These are phyloP conservation scores for Phialocephala sp. DNA, from an alignment of 2,329 filamentous ascomycete species.

Conservation along the genomic window DNA sequence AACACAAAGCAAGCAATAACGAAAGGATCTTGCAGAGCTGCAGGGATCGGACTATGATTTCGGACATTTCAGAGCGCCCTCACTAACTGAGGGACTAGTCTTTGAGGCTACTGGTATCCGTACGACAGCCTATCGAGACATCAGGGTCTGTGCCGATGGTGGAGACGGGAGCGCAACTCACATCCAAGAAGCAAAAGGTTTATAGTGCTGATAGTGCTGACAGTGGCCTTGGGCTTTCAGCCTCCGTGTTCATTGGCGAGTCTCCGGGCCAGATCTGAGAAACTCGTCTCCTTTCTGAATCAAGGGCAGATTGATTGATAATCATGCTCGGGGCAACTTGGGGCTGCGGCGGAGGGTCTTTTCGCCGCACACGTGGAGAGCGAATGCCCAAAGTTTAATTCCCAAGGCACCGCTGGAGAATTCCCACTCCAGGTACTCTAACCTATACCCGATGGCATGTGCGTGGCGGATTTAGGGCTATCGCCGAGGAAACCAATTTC, in stretches of 20 bases:
- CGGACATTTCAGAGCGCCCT: not conserved
- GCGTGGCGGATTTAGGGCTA: slow-evolving; percentile 2
- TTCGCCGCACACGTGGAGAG: slow-evolving; percentile 1
- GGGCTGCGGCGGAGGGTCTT: not conserved
- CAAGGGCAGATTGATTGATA: not conserved
- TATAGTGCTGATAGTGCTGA: slow-evolving; percentile 8
- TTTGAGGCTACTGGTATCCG: not conserved
- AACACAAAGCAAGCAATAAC: slow-evolving; percentile 2
- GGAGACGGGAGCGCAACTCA: not conserved
- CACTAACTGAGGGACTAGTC: not conserved
- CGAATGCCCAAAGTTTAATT: not conserved
- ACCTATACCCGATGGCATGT: not conserved
- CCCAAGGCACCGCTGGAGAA: not conserved
- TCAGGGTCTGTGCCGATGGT: not conserved
- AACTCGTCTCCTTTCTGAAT: not conserved
- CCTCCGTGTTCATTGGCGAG: slow-evolving; percentile 19
- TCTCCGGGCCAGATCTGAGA: slow-evolving; percentile 3
- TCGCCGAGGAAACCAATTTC: not conserved
- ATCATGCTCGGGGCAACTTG: slow-evolving; percentile 1
- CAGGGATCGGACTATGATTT: slow-evolving; percentile 19
- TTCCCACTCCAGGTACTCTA: not conserved
- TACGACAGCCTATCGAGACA: not conserved
- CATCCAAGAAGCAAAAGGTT: not conserved
- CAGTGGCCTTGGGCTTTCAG: slow-evolving; percentile 11
- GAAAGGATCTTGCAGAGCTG: slow-evolving; percentile 2